Evolutionary conservation across 352 stramenopile genomes (phyloP).

Genomic region (Peronosclerospora sorghi): DNA sequence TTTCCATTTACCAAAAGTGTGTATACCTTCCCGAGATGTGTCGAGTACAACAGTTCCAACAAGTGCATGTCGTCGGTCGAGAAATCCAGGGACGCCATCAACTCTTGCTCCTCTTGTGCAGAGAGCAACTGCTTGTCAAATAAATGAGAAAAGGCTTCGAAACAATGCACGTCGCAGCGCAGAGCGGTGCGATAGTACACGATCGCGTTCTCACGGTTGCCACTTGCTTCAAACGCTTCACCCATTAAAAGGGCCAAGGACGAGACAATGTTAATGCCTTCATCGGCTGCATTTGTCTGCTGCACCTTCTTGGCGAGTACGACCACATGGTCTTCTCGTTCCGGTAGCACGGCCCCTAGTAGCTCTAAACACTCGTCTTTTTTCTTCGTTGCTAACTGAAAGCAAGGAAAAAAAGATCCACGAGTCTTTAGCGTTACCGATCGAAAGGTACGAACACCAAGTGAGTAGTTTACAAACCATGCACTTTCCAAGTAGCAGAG

Average conservation of each 20-base stretch:
- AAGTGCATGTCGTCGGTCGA: slow-evolving; percentile 43
- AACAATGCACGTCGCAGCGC: slow-evolving; percentile 74
- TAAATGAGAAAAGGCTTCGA: slow-evolving; percentile 75
- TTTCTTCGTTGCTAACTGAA: slow-evolving; percentile 63
- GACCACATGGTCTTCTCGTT: slow-evolving; percentile 46
- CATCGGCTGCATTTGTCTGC: slow-evolving; percentile 11
- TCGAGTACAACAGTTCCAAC: slow-evolving; percentile 50
- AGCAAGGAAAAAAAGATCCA: neutral
- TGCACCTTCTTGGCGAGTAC: slow-evolving; percentile 34
- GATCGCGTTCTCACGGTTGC: slow-evolving; percentile 71
- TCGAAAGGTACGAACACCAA: neutral
- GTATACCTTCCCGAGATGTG: slow-evolving; percentile 51
- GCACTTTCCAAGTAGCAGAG: slow-evolving; percentile 51
- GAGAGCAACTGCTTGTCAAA: slow-evolving; percentile 83
- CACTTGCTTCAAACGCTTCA: slow-evolving; percentile 72
- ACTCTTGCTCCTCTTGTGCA: slow-evolving; percentile 42
- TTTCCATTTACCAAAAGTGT: too few relatives aligned
- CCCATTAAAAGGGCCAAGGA: slow-evolving; percentile 74
- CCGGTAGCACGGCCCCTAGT: slow-evolving; percentile 43
- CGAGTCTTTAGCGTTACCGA: neutral
- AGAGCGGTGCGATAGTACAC: slow-evolving; percentile 69
- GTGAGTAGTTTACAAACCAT: too few relatives aligned
- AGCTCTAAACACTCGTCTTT: slow-evolving; percentile 77
- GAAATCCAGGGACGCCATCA: slow-evolving; percentile 69
- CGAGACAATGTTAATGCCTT: slow-evolving; percentile 64